Conservation (phyloP, 2,329 filamentous ascomycete species). For the Aspergillus melleus region DNA sequence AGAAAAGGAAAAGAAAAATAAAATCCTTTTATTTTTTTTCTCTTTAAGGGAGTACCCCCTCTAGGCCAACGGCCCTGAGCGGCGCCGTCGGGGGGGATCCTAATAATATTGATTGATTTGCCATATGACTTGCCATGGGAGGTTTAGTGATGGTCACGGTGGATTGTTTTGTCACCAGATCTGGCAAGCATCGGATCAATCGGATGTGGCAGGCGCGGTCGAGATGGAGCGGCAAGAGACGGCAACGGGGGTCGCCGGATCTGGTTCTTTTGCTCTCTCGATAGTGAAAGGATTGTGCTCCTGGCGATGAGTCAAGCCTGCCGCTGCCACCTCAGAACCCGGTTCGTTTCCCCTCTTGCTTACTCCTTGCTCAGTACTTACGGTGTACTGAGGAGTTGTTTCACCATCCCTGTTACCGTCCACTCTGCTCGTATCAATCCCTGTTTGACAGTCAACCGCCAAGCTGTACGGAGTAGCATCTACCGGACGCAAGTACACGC, state of each 20-base stretch:
- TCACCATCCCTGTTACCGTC: background rate
- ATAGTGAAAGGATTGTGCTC: slow-evolving; percentile 6
- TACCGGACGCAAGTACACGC: background rate
- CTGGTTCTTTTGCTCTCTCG: background rate
- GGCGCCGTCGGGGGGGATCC: slow-evolving; percentile 15
- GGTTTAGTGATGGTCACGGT: slow-evolving; percentile 19
- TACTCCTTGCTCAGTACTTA: background rate
- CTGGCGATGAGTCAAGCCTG: slow-evolving; percentile 12
- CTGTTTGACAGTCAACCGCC: background rate
- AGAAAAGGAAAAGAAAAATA: background rate
- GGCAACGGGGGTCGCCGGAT: slow-evolving; percentile 12
- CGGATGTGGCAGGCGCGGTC: slow-evolving; percentile 17
- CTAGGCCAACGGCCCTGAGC: slow-evolving; percentile 7
- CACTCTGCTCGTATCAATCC: background rate
- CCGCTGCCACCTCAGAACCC: slow-evolving; percentile 12
- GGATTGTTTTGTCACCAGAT: slow-evolving; percentile 23
- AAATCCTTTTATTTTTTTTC: slow-evolving; percentile 9
- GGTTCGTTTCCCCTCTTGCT: slow-evolving; percentile 15
- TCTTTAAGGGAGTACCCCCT: background rate
- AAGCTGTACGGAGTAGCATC: background rate
- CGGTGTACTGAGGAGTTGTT: background rate
- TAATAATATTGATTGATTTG: slow-evolving; percentile 22
- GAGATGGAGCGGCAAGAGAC: slow-evolving; percentile 13
- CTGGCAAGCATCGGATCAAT: slow-evolving; percentile 23
- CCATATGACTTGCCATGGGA: slow-evolving; percentile 23